Evolutionary conservation across 257 asterid genomes (phyloP), one percentile per base, ranked within the genome.

Genomic region (Plantago elongata): DNA sequence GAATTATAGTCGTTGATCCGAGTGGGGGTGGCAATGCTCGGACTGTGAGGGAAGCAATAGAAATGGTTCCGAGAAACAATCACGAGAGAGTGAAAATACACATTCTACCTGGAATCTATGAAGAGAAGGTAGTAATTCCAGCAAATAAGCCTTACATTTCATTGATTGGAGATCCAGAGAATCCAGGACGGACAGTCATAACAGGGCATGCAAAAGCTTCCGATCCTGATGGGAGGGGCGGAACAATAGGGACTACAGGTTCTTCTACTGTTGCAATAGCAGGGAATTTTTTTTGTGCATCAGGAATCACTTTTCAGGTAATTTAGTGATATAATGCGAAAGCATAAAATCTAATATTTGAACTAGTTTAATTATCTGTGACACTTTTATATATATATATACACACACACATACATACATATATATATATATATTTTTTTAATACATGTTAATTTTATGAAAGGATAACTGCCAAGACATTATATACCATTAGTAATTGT

Each of bases 101-200:
- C 57, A 66, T 88, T 62, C 83, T 17, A 66, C 89, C 84, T 1
- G 96, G 89, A 59, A 40, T 77, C 1, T 88, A 85, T 77, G 83
- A 95, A 1, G 97, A 90, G 77, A 83, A 87, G 69, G 87, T 90
- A 58, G 47, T 22, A 37, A 22, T 90, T 51, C 96, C 92, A 0
- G 59, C 52, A 34, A 51, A 77, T 5, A 84, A 84, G 69, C 87
- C 88, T 4, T 83, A 65, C 40, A 72, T 87, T 18, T 84, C 97
- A 5, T 74, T 84, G 11, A 81, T 90, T 4, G 96, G 97, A 59
- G 70, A 62, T 18, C 54, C 43, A 8, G 16, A 65, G 2, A 52
- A 49, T 15, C 61, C 81, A 0, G 27, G 71, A 0, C 73, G 64
- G 43, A 77, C 88, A 3, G 69, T 81, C 2, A 78, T 87, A 60